Evolutionary conservation across 352 stramenopile genomes (phyloP).

Genomic region (Phytophthora gonapodyides): DNA sequence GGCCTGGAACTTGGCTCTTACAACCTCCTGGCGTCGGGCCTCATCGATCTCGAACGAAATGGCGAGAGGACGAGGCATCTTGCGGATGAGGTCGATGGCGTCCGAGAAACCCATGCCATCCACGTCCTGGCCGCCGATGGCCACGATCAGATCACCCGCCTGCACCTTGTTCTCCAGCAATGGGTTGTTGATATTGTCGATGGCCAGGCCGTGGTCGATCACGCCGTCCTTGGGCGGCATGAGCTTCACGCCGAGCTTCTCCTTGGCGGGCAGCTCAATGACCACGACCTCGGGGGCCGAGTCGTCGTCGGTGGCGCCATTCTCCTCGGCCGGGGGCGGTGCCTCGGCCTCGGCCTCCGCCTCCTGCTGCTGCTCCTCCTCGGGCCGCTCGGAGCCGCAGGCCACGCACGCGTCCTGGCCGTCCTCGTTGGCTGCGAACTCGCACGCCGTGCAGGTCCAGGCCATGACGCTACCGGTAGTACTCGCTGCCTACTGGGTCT

Average conservation of each 20-base stretch:
- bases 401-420: slow-evolving; percentile 59
- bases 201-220: slow-evolving; percentile 80
- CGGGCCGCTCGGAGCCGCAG: slow-evolving; percentile 54
- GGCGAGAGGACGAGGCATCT: slow-evolving; percentile 74
- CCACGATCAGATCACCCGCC: slow-evolving; percentile 82
- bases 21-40: slow-evolving; percentile 56
- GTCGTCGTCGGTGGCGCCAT: slow-evolving; percentile 15
- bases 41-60: slow-evolving; percentile 87
- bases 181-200: slow-evolving; percentile 90
- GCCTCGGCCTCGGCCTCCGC: slow-evolving; percentile 10
- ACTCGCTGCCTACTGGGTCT: slow-evolving; percentile 2
- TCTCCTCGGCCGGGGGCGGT: not conserved
- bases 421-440: slow-evolving; percentile 71
- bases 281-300: slow-evolving; percentile 58
- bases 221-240: slow-evolving; percentile 84
- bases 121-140: slow-evolving; percentile 77
- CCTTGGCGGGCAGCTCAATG: slow-evolving; percentile 82
- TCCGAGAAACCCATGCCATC: slow-evolving; percentile 84
- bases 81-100: slow-evolving; percentile 85
- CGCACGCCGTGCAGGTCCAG: slow-evolving; percentile 65
- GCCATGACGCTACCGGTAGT: slow-evolving; percentile 41
- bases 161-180: slow-evolving; percentile 83
- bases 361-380: slow-evolving; percentile 34
- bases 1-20: slow-evolving; percentile 56
- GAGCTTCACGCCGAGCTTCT: slow-evolving; percentile 87